Conservation (phyloP, 2,329 filamentous ascomycete species). For the Uncinocarpus reesii region DNA sequence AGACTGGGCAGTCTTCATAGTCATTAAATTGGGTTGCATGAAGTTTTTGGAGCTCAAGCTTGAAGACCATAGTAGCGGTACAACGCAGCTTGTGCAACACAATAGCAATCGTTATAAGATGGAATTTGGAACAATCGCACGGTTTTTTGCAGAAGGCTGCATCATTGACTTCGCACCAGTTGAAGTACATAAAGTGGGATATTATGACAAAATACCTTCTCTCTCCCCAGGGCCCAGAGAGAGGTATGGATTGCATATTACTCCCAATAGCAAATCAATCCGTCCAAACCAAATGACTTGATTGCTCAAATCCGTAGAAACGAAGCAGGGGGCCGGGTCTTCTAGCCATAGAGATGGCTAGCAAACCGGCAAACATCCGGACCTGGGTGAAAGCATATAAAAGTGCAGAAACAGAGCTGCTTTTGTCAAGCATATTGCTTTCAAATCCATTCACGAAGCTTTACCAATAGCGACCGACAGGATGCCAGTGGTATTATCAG, state of each 20-base stretch:
- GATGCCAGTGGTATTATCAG: constrained; percentile 5
- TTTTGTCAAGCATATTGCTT: too few relatives aligned
- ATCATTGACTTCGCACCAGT: too few relatives aligned
- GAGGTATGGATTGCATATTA: too few relatives aligned
- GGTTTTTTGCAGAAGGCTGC: background rate
- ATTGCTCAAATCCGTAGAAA: background rate
- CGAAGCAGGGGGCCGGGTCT: background rate
- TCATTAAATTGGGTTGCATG: background rate
- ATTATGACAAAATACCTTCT: too few relatives aligned
- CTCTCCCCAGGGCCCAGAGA: too few relatives aligned
- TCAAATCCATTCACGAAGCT: too few relatives aligned
- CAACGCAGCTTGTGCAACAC: background rate
- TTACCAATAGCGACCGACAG: background rate
- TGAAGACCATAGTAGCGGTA: background rate
- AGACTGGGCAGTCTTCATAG: background rate
- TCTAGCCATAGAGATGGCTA: background rate
- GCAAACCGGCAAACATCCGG: constrained; percentile 1
- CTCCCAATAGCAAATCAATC: background rate
- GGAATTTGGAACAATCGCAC: background rate
- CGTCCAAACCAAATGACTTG: background rate
- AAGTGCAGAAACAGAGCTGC: background rate
- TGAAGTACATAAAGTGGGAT: too few relatives aligned
- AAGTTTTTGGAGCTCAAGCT: background rate
- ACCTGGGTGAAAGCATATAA: background rate
- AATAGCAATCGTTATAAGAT: background rate